Evolutionary conservation across 1,284 basidiomycete genomes (phyloP).

Genomic region (Tilletia horrida): DNA sequence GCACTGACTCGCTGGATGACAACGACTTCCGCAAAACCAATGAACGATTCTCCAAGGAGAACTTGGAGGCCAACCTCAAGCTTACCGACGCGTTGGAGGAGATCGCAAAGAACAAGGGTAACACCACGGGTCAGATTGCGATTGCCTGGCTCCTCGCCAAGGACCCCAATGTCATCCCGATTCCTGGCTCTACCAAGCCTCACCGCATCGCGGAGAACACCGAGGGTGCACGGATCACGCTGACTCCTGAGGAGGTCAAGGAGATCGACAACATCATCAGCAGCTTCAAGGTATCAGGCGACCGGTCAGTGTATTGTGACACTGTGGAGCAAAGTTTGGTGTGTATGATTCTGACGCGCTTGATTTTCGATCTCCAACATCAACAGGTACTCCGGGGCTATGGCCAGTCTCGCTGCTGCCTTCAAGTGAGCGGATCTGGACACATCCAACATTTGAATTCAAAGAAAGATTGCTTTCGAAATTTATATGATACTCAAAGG

Average conservation of each 20-base stretch:
- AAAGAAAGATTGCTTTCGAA: neutral
- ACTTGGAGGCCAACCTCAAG: slow-evolving; percentile 38
- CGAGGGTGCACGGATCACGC: slow-evolving; percentile 28
- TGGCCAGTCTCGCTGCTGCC: no score
- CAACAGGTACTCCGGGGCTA: no score
- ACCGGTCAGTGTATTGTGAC: slow-evolving; percentile 20
- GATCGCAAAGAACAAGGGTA: slow-evolving; percentile 36
- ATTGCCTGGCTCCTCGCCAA: slow-evolving; percentile 36
- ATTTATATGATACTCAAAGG: no score
- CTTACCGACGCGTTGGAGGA: slow-evolving; percentile 32
- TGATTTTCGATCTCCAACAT: no score
- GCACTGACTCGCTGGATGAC: slow-evolving; percentile 29
- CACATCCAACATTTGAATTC: no score
- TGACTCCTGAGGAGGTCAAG: slow-evolving; percentile 28
- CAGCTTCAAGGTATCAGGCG: slow-evolving; percentile 38
- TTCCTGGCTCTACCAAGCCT: slow-evolving; percentile 37
- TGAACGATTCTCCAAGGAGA: slow-evolving; percentile 35
- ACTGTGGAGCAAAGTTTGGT: no score
- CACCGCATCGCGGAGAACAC: slow-evolving; percentile 36
- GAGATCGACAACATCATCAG: slow-evolving; percentile 37
- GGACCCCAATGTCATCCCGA: slow-evolving; percentile 29
- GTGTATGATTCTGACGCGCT: neutral
- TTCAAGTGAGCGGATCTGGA: no score
- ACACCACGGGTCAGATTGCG: slow-evolving; percentile 39
- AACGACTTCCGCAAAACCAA: slow-evolving; percentile 37